Base-by-base conservation (phyloP, 805 yeast species). In the Grigorovia yakushimaensis region DNA sequence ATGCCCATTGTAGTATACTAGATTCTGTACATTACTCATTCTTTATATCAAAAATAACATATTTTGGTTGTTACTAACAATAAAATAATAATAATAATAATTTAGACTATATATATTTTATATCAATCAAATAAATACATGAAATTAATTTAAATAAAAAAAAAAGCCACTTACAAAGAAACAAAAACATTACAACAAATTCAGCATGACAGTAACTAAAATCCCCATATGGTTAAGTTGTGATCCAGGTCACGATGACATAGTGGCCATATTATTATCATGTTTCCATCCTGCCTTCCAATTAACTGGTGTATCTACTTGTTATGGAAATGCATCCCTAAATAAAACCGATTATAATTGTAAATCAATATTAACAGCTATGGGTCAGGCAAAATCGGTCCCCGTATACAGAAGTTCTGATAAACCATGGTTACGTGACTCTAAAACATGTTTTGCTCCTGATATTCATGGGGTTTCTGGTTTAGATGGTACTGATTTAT, bases 201-300 rank as follows among this genome's bases (percentile, higher is more conserved):
- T 36, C 27, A 30, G n/a, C 11, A 59, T 59, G 62, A 57, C 61
- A 4, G 47, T 54, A 13, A 47, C 50, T 15, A 53, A 54, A 48
- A 75, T 80, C 19, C 94, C 95, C 0, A 57, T 88, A 5, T 88
- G 95, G 95, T 64, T 88, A 11, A 96, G 88, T 65, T 88, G 96
- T 63, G 96, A 88, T 59, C 95, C 95, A 0, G 95, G 96, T 1
- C 93, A 84, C 57, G 96, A 88, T 59, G 96, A 88, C 57, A 82
- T 85, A 1, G 74, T 85, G 41, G 95, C 93, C 4, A 70, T 88
- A 7, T 66, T 84, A 9, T 53, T 88, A 22, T 78, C 86, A 0
- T 68, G 77, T 7, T 77, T 74, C 57, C 75, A 79, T 52, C 84
- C 87, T 0, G 65, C 72, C 22, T 76, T 78, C 64, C 62, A 76